A percentile compares a stretch with the other conserved stretches of the same genome.
These are phyloP conservation scores for Pleurotus tuber-regium DNA, from an alignment of 768 basidiomycete genomes.

Conservation along the genomic window DNA sequence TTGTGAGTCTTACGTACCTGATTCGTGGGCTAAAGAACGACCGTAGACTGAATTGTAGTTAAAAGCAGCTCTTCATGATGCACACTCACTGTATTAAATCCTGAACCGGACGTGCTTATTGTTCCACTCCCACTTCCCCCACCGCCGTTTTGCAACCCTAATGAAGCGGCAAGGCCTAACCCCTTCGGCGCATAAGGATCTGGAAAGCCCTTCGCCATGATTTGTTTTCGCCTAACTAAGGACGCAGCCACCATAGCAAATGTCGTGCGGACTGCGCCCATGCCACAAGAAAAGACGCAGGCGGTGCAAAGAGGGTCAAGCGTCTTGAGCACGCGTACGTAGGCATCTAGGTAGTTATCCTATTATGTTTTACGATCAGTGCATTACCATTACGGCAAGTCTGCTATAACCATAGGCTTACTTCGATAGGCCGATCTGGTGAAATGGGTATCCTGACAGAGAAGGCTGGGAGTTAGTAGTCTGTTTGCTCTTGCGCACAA, in stretches of 20 bases:
- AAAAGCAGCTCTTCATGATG: too few species aligned
- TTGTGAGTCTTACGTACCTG: slow-evolving; percentile 20
- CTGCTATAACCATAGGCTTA: slow-evolving; percentile 22
- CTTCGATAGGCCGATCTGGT: slow-evolving; percentile 88
- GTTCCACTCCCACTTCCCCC: slow-evolving; percentile 5
- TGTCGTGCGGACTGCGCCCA: slow-evolving; percentile 94
- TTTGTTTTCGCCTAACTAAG: slow-evolving; percentile 78
- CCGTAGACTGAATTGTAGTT: too few species aligned
- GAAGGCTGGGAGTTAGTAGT: not conserved
- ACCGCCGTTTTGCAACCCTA: slow-evolving; percentile 14
- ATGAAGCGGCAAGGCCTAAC: slow-evolving; percentile 9
- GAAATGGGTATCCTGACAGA: slow-evolving; percentile 84
- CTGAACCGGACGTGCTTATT: slow-evolving; percentile 29
- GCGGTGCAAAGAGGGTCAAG: slow-evolving; percentile 80
- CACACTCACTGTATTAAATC: slow-evolving; percentile 45
- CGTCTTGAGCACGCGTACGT: slow-evolving; percentile 74
- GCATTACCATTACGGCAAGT: not conserved
- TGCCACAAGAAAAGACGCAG: slow-evolving; percentile 93
- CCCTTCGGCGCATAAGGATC: slow-evolving; percentile 72
- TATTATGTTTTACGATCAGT: slow-evolving; percentile 21
- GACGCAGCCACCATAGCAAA: slow-evolving; percentile 97
- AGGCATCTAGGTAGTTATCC: slow-evolving; percentile 96
- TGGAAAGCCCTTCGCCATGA: slow-evolving; percentile 57
- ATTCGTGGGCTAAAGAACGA: slow-evolving; percentile 19
- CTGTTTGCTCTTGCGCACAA: not conserved